Base-by-base conservation (phyloP, 345 rosid species). In the Eucalyptus lansdowneana region DNA sequence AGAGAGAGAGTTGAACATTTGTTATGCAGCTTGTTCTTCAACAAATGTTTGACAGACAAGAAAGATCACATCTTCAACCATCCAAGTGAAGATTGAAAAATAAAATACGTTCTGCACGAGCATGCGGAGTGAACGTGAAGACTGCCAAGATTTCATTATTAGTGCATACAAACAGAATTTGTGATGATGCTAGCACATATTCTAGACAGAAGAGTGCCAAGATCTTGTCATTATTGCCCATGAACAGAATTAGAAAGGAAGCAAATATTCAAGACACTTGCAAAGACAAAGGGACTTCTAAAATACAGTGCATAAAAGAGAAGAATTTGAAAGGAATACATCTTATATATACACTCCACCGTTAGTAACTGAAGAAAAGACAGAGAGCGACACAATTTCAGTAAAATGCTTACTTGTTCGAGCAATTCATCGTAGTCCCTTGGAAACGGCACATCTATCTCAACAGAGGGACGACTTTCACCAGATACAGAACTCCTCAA, bases 351-450 rank as follows among this genome's bases (percentile, higher is more conserved):
- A 14, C 50, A 25, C 87, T 44, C 3, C 34, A 3, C 9, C 37
- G 81, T 16, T 14, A 25, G 87, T 50, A 25, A 45, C 40, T 16
- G 31, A 50, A 85, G 21, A 29, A 85, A 85, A 27, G 8, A 85
- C 53, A 85, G 7, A 85, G 7, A 45, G 9, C 50, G 9, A 40
- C 14, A 31, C 60, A 45, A 34, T 6, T 42, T n/a, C n/a, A 90
- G 9, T 60, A 60, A 72, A 40, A 80, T 85, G 51, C 94, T 89
- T 93, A 97, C 99, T 93, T 93, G 99, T 54, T 90, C 90, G 88
- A 97, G 94, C 87, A 97, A 96, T 90, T 95, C 97, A 7, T 88
- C 51, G 56, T 97, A 97, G 81, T 96, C 95, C 87, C 53, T 31
- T 45, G 99, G 98, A 86, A 96, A 95, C 0, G 95, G 95, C 69